Conservation (phyloP, 768 basidiomycete species). For the Rhizopogon vesiculosus region DNA sequence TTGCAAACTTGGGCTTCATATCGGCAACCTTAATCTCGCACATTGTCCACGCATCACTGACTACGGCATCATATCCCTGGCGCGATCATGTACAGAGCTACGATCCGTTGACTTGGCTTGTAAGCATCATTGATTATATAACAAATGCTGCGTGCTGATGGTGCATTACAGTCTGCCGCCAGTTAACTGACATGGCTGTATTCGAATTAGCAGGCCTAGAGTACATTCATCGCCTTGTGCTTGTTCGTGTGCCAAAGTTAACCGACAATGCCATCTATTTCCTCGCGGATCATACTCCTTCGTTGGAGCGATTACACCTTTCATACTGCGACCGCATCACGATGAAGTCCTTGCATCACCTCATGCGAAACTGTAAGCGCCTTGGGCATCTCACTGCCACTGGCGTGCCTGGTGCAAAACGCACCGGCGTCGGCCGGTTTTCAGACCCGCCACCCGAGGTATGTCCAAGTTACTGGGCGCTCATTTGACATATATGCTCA, state of each 20-base stretch:
- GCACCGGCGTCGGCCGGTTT: slow-evolving; percentile 69
- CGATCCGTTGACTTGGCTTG: slow-evolving; percentile 85
- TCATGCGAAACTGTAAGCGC: slow-evolving; percentile 53
- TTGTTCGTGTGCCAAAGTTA: slow-evolving; percentile 76
- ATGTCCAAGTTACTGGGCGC: slow-evolving; percentile 19
- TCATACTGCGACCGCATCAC: slow-evolving; percentile 83
- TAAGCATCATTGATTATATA: slow-evolving; percentile 35
- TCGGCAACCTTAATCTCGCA: slow-evolving; percentile 78
- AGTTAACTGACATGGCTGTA: slow-evolving; percentile 81
- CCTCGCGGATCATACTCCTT: slow-evolving; percentile 65
- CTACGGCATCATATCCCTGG: slow-evolving; percentile 59
- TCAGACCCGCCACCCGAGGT: slow-evolving; percentile 68
- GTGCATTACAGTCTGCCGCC: slow-evolving; percentile 60
- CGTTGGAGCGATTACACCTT: slow-evolving; percentile 77
- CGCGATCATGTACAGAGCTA: slow-evolving; percentile 65
- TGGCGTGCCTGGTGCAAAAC: slow-evolving; percentile 70
- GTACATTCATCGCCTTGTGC: slow-evolving; percentile 68
- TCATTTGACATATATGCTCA: not conserved
- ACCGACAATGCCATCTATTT: slow-evolving; percentile 82
- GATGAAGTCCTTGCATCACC: slow-evolving; percentile 66
- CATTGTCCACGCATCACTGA: slow-evolving; percentile 84
- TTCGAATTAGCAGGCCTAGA: slow-evolving; percentile 71
- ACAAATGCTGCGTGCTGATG: slow-evolving; percentile 11
- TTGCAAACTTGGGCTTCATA: slow-evolving; percentile 62
- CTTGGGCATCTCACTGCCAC: slow-evolving; percentile 77